phyloP scores from a whole-genome alignment of 495 filamentous ascomycete genomes.

The Aspergillus nidulans region DNA sequence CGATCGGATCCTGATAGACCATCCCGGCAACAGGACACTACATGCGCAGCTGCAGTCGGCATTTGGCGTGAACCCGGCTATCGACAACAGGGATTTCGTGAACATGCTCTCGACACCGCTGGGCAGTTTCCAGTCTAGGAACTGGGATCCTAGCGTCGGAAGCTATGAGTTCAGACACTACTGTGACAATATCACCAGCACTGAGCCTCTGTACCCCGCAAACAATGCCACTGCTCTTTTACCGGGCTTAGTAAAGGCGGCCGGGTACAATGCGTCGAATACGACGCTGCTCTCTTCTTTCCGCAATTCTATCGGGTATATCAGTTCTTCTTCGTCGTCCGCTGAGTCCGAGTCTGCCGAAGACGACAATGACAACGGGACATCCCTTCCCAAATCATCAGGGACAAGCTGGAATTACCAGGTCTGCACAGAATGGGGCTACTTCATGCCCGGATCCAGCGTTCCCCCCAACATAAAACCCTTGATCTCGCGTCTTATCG shows the following conservation, averaged over 20 bases:
- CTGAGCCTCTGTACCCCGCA: slow-evolving; percentile 41
- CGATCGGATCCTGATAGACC: slow-evolving; percentile 60
- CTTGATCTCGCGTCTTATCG: slow-evolving; percentile 59
- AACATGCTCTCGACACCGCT: slow-evolving; percentile 48
- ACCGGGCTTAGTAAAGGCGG: slow-evolving; percentile 48
- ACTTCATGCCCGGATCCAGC: slow-evolving; percentile 60
- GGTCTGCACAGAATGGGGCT: slow-evolving; percentile 58
- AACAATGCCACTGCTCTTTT: slow-evolving; percentile 26
- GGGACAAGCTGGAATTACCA: slow-evolving; percentile 63
- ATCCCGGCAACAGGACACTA: slow-evolving; percentile 36
- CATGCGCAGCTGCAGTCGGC: slow-evolving; percentile 51
- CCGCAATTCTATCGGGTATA: slow-evolving; percentile 63
- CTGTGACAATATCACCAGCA: slow-evolving; percentile 54
- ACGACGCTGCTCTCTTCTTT: slow-evolving; percentile 47
- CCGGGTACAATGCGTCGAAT: slow-evolving; percentile 52
- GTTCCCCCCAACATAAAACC: slow-evolving; percentile 55
- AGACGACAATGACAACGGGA: no score
- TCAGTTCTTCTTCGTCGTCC: slow-evolving; percentile 40
- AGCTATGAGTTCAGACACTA: slow-evolving; percentile 50
- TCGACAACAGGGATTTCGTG: slow-evolving; percentile 59
- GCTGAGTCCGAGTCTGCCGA: background rate
- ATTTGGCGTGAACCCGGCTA: slow-evolving; percentile 57
- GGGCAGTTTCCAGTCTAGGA: slow-evolving; percentile 53
- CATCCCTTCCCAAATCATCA: slow-evolving; percentile 21
- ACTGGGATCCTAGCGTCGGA: slow-evolving; percentile 66